Percentiles rank a stretch among this genome's conserved stretches.
Conservation (phyloP, 2,329 filamentous ascomycete species). For the Pestalotiopsis sp. region DNA sequence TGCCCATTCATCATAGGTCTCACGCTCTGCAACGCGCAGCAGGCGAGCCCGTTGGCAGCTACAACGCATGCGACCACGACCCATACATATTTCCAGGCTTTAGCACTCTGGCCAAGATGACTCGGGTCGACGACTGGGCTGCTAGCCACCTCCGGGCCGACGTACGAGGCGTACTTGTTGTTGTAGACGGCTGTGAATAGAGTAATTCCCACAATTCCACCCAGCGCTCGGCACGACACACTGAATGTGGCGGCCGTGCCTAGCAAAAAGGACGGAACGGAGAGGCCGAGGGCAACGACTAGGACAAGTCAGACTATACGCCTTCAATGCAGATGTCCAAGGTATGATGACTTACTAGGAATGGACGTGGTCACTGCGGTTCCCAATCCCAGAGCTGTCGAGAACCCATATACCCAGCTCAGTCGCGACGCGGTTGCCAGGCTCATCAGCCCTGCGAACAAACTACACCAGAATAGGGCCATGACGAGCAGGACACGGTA, state of each 20-base stretch:
- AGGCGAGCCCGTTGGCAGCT: not conserved
- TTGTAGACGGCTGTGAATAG: constrained; percentile 9
- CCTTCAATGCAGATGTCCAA: not conserved
- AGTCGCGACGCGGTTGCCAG: not conserved
- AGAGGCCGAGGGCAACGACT: constrained; percentile 6
- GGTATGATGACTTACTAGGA: not conserved
- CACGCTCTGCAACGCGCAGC: not conserved
- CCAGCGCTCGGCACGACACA: constrained; percentile 2
- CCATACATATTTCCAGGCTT: constrained; percentile 7
- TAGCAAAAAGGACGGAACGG: constrained; percentile 6
- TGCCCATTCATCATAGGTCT: constrained; percentile 9
- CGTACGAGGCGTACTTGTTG: constrained; percentile 10
- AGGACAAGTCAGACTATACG: not conserved
- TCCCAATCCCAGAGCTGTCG: not conserved
- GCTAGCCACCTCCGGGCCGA: not conserved
- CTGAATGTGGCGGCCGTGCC: constrained; percentile 10
- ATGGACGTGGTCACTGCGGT: constrained; percentile 9
- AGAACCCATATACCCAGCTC: constrained; percentile 9
- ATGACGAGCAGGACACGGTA: not conserved
- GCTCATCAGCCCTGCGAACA: constrained; percentile 7
- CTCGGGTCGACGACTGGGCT: not conserved
- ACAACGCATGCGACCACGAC: constrained; percentile 3
- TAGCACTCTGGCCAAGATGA: not conserved
- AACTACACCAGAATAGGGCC: constrained; percentile 9
- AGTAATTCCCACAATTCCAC: constrained; percentile 8